phyloP scores from a whole-genome alignment of 179 eudicot species.

The Amaranthus tricolor region DNA sequence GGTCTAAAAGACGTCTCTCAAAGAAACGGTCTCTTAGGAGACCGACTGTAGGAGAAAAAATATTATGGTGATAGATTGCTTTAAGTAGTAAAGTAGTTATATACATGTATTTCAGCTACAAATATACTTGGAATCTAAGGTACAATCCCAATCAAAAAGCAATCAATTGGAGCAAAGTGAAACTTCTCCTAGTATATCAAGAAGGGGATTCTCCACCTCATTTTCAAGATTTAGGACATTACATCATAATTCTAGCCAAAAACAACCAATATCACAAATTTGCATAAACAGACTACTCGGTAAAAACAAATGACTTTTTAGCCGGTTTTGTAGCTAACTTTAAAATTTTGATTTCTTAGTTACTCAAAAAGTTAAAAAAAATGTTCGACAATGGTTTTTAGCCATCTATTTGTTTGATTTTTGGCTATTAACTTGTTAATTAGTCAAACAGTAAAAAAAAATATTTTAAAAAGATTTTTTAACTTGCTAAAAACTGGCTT shows the following conservation, averaged over 20 bases:
- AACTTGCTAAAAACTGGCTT: too few relatives aligned
- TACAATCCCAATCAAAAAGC: slow-evolving; percentile 13
- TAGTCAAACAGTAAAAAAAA: too few relatives aligned
- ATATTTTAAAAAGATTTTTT: too few relatives aligned
- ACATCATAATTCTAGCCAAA: background rate
- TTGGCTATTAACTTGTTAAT: too few relatives aligned
- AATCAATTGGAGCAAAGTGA: background rate
- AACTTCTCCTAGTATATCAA: slow-evolving; percentile 9
- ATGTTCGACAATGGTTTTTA: too few relatives aligned
- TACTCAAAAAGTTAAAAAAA: too few relatives aligned
- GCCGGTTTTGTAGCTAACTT: too few relatives aligned
- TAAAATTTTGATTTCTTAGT: too few relatives aligned
- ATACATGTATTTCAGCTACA: slow-evolving; percentile 5
- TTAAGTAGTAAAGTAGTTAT: background rate
- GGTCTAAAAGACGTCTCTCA: too few relatives aligned
- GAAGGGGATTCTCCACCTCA: slow-evolving; percentile 14
- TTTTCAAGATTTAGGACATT: slow-evolving; percentile 21
- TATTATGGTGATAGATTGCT: background rate
- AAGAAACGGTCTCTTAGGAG: too few relatives aligned
- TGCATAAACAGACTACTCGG: slow-evolving; percentile 14
- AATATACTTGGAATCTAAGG: slow-evolving; percentile 11
- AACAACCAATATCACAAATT: background rate
- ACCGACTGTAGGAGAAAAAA: too few relatives aligned
- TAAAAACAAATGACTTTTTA: background rate
- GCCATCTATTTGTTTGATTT: too few relatives aligned